phyloP scores from a whole-genome alignment of 2,329 filamentous ascomycete species.

The Myriosclerotinia curreyana region DNA sequence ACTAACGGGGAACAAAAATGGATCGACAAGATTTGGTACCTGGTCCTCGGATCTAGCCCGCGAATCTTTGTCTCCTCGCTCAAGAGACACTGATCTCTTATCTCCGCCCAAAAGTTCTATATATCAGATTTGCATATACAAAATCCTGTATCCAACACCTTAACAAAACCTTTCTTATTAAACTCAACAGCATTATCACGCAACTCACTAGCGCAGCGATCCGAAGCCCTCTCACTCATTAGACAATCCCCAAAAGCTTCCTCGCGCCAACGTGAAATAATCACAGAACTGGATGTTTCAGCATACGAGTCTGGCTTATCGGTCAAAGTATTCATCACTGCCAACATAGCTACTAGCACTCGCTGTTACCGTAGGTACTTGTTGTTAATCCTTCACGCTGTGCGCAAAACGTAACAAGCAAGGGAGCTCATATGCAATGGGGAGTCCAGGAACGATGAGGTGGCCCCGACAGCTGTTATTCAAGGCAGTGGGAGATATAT shows the following conservation, averaged over 20 bases:
- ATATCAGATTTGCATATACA: too few species aligned
- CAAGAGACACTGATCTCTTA: neutral
- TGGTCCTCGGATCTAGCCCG: neutral
- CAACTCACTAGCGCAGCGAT: neutral
- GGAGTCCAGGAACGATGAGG: neutral
- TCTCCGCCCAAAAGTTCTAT: neutral
- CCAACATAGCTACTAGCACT: neutral
- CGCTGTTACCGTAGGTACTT: neutral
- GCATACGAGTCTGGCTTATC: neutral
- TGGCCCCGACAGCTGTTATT: neutral
- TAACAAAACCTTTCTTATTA: neutral
- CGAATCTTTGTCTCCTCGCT: neutral
- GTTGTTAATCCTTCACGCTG: neutral
- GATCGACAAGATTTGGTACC: neutral
- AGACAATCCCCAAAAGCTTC: neutral
- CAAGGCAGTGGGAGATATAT: neutral
- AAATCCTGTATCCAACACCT: neutral
- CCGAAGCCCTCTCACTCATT: neutral
- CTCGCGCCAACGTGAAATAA: neutral
- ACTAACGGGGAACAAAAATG: neutral
- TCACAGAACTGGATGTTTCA: neutral
- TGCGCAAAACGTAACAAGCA: neutral
- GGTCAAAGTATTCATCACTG: neutral
- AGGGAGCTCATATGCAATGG: neutral
- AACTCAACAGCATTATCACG: neutral